Base-by-base conservation (phyloP, 116 monocot genomes). In the Zostera marina region DNA sequence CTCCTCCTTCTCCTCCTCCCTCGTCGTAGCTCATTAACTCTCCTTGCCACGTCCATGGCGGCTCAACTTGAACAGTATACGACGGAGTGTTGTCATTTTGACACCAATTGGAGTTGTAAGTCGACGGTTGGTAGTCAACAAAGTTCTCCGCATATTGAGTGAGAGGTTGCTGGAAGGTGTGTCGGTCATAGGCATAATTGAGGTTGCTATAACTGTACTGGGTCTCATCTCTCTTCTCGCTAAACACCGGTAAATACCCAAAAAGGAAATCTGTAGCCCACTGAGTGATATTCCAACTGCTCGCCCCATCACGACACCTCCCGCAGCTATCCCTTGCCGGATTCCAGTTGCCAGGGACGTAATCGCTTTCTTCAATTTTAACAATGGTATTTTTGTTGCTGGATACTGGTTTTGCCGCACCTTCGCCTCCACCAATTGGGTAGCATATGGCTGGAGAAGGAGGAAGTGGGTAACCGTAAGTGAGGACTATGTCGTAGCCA, bases 401-500 rank as follows among this genome's bases (percentile, higher is more conserved):
- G 42, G 16, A 16, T 11, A 42, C 15, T 15, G 15, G 19, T n/a
- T n/a, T n/a, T n/a, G n/a, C n/a, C n/a, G n/a, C n/a, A n/a, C n/a
- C n/a, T n/a, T n/a, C n/a, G n/a, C n/a, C n/a, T 38, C n/a, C 58
- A 58, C 15, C 58, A 23, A 43, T 13, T 48, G 78, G 78, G 60
- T 85, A 81, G 72, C 85, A 85, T 58, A 45, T 85, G 52, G 63
- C 21, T 20, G 55, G 14, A 8, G 56, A 56, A 16, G 45, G 21
- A 14, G 22, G 45, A 25, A 58, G 46, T 38, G 58, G 59, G 7
- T 59, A 11, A 20, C 42, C 59, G 22, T 59, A 43, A 2, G 41
- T 59, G 20, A 42, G 20, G 19, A 42, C 56, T 47, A 93, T 88
- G 68, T 93, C 77, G 71, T 93, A 93, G 26, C 93, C 93, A 40